These are phyloP conservation scores for Ceratopteris richardii DNA, from an alignment of 75 land plant species.

Conservation along the genomic window DNA sequence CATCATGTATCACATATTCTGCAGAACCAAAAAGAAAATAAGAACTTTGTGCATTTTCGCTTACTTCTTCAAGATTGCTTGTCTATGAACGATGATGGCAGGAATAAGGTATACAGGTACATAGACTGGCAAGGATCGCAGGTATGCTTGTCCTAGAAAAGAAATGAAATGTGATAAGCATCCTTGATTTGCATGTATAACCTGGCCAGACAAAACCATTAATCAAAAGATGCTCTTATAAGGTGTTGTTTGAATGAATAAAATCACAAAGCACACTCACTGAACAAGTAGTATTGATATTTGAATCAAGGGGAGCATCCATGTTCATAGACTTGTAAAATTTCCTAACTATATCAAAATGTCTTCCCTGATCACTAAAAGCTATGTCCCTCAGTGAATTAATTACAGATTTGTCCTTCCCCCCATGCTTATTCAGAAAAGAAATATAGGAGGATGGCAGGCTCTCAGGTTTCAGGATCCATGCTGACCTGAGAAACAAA, in stretches of 20 bases:
- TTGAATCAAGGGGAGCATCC: constrained; percentile 59
- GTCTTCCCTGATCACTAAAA: constrained; percentile 32
- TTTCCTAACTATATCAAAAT: constrained; percentile 50
- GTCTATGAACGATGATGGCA: constrained; percentile 91
- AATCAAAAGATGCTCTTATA: too few relatives aligned
- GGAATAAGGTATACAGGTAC: constrained; percentile 89
- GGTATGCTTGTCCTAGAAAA: constrained; percentile 65
- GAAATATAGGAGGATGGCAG: constrained; percentile 78
- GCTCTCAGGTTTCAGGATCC: constrained; percentile 86
- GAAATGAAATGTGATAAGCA: constrained; percentile 60
- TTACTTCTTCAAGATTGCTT: constrained; percentile 64
- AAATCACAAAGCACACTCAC: constrained; percentile 26
- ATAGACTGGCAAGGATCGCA: constrained; percentile 84
- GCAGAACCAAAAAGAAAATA: too few relatives aligned
- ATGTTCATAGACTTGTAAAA: constrained; percentile 55
- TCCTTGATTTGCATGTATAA: constrained; percentile 77
- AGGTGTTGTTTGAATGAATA: too few relatives aligned
- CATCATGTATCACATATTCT: too few relatives aligned
- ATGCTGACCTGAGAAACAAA: constrained; percentile 67
- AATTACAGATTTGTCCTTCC: constrained; percentile 58
- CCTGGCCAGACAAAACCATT: constrained; percentile 37
- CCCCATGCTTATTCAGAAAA: constrained; percentile 94
- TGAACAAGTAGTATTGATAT: constrained; percentile 81
- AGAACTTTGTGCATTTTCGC: background rate
- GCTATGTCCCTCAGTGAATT: constrained; percentile 56